These are phyloP conservation scores for Clavispora asparagi DNA, from an alignment of 805 yeast species.

Conservation along the genomic window DNA sequence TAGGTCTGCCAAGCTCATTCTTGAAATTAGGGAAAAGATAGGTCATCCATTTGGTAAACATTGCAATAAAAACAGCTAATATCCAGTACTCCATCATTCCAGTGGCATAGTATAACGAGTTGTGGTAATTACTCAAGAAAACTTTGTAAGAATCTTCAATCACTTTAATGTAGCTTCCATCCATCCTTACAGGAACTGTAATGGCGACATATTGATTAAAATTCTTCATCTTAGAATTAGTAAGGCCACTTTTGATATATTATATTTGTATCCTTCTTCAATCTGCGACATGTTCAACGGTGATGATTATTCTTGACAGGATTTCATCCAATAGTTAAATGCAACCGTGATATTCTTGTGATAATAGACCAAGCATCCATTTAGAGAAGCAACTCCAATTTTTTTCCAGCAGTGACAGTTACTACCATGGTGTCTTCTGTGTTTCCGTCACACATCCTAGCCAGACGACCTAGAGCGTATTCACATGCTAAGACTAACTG, in stretches of 20 bases:
- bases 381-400: background rate
- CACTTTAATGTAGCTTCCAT: conserved; percentile 24
- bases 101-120: conserved; percentile 31
- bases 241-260: conserved; percentile 16
- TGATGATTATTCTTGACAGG: conserved; percentile 16
- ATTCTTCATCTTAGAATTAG: conserved; percentile 5
- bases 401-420: too few relatives aligned
- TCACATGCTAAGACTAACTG: too few relatives aligned
- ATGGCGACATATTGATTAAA: conserved; percentile 5
- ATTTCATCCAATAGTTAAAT: conserved; percentile 2
- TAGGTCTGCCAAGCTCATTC: conserved; percentile 23
- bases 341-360: conserved; percentile 6
- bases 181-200: conserved; percentile 19
- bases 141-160: background rate
- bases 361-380: conserved; percentile 3
- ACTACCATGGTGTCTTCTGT: too few relatives aligned
- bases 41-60: conserved; percentile 36
- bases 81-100: conserved; percentile 29
- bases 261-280: conserved; percentile 26
- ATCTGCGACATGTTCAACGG: conserved; percentile 72
- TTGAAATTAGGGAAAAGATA: conserved; percentile 34
- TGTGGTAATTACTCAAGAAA: conserved; percentile 30
- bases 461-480: too few relatives aligned
- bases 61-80: background rate
- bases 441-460: too few relatives aligned